Evolutionary conservation across 2,329 filamentous ascomycete species (phyloP).

Genomic region (Colletotrichum lentis): DNA sequence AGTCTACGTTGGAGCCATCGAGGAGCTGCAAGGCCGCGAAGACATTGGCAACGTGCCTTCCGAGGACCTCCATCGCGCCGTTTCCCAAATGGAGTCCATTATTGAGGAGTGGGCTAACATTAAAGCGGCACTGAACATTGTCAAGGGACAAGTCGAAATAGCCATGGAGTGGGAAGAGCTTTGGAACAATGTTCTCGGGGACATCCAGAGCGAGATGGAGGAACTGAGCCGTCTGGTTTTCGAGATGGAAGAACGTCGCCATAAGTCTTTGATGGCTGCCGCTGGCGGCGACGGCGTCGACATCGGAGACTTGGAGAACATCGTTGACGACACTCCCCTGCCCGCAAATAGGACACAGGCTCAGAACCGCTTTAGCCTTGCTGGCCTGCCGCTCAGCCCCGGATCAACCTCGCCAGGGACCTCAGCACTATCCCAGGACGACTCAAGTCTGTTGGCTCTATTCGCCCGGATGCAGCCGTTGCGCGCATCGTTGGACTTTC

Average conservation of each 20-base stretch:
- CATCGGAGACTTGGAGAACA: slow-evolving; percentile 89
- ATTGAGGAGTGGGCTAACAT: slow-evolving; percentile 86
- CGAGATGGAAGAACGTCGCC: slow-evolving; percentile 96
- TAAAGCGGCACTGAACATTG: slow-evolving; percentile 75
- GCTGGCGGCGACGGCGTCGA: slow-evolving; percentile 73
- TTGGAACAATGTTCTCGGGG: slow-evolving; percentile 91
- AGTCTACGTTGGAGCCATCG: slow-evolving; percentile 93
- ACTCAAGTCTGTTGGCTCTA: slow-evolving; percentile 85
- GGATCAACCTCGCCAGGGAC: slow-evolving; percentile 62
- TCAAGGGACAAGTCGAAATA: slow-evolving; percentile 91
- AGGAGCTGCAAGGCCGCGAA: slow-evolving; percentile 80
- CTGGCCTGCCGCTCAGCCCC: slow-evolving; percentile 69
- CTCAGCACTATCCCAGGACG: slow-evolving; percentile 73
- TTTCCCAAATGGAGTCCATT: slow-evolving; percentile 89
- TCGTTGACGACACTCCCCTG: slow-evolving; percentile 84
- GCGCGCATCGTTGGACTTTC: slow-evolving; percentile 89
- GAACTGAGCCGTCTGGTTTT: slow-evolving; percentile 84
- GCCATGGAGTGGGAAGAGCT: slow-evolving; percentile 99
- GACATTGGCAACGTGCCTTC: slow-evolving; percentile 78
- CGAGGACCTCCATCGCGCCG: slow-evolving; percentile 76
- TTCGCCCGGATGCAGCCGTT: slow-evolving; percentile 97
- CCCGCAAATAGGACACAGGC: slow-evolving; percentile 58
- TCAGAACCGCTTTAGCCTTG: slow-evolving; percentile 74
- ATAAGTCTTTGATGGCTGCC: slow-evolving; percentile 75
- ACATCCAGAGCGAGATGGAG: slow-evolving; percentile 88